phyloP scores from a whole-genome alignment of 768 basidiomycete species.

The Mycena galericulata region DNA sequence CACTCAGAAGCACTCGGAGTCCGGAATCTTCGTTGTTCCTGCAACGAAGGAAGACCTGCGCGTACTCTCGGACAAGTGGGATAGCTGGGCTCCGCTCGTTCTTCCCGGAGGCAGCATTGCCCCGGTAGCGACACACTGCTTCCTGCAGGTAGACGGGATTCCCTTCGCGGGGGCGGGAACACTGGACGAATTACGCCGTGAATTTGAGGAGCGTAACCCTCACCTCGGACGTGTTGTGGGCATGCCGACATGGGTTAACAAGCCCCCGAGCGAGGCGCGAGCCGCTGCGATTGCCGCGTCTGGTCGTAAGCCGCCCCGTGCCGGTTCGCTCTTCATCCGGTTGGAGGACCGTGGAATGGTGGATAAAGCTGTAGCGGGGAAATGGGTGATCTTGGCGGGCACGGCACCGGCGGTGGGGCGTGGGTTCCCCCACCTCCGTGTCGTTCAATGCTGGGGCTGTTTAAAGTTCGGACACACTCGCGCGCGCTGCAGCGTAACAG shows the following conservation, averaged over 20 bases:
- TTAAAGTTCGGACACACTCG: not conserved
- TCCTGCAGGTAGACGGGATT: constrained; percentile 5
- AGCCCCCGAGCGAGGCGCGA: too few species aligned
- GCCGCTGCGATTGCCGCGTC: too few species aligned
- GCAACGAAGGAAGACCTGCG: not conserved
- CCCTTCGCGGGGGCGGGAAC: not conserved
- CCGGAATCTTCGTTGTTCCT: not conserved
- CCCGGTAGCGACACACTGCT: not conserved
- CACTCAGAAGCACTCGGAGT: not conserved
- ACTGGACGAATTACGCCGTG: not conserved
- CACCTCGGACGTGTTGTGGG: not conserved
- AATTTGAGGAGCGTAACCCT: constrained; percentile 13
- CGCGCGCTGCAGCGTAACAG: too few species aligned
- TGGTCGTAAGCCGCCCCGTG: too few species aligned
- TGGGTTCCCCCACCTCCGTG: not conserved
- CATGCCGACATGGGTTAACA: not conserved
- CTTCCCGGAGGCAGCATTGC: not conserved
- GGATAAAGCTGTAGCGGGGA: not conserved
- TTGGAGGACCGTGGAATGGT: not conserved
- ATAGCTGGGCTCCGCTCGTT: not conserved
- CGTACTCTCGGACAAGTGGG: not conserved
- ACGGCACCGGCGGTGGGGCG: not conserved
- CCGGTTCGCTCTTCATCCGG: too few species aligned
- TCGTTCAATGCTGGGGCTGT: constrained; percentile 3
- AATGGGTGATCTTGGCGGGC: not conserved